Percentiles rank a stretch among this genome's conserved stretches.
Conservation (phyloP, 768 basidiomycete genomes). For the Mycena floridula region DNA sequence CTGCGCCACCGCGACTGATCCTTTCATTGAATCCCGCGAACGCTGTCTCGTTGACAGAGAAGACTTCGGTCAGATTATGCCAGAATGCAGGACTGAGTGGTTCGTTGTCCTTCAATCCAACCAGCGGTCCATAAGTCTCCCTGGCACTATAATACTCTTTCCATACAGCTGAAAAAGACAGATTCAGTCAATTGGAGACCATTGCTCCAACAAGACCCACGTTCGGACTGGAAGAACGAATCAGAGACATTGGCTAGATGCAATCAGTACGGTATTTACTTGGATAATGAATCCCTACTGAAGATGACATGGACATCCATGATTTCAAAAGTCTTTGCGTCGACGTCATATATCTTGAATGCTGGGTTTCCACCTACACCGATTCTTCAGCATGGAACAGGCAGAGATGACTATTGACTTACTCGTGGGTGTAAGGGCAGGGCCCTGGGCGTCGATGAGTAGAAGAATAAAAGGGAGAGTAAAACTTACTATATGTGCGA, state of each 20-base stretch:
- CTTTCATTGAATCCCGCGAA: constrained; percentile 23
- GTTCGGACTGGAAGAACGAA: constrained; percentile 17
- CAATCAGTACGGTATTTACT: not conserved
- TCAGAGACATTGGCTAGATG: constrained; percentile 18
- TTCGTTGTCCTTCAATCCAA: constrained; percentile 10
- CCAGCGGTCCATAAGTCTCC: constrained; percentile 25
- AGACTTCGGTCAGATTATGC: constrained; percentile 30
- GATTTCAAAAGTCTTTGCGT: constrained; percentile 34
- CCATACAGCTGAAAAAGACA: constrained; percentile 21
- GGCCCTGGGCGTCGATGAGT: constrained; percentile 8
- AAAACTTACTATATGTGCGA: constrained; percentile 20
- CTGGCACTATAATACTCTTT: constrained; percentile 30
- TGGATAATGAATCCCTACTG: constrained; percentile 15
- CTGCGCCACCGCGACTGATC: constrained; percentile 19
- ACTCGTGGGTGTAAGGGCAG: constrained; percentile 35
- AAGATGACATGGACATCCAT: constrained; percentile 27
- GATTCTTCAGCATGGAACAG: not conserved
- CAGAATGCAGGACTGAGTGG: constrained; percentile 32
- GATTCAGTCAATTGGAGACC: constrained; percentile 6
- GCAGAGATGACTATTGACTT: constrained; percentile 2
- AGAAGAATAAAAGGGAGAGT: not conserved
- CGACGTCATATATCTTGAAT: constrained; percentile 34
- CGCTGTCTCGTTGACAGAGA: constrained; percentile 21
- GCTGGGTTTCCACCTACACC: constrained; percentile 27
- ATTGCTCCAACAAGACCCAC: constrained; percentile 6